phyloP scores from a whole-genome alignment of 2,329 filamentous ascomycete genomes.

The Aureobasidium sp. region DNA sequence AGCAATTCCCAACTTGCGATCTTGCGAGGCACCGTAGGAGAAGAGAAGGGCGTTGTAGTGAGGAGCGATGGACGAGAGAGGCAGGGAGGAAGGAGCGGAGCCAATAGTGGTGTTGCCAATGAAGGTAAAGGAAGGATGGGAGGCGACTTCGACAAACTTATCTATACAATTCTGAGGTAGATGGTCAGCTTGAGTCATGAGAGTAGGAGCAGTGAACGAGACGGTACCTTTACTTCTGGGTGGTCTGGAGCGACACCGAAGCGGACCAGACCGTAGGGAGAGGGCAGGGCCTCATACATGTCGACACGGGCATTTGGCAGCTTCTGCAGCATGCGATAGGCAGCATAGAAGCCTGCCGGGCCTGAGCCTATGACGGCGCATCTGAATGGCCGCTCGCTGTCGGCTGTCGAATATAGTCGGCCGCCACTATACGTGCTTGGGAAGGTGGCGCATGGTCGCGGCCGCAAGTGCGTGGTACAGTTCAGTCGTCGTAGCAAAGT shows the following conservation, averaged over 20 bases:
- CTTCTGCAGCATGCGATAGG: conserved; percentile 74
- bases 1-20: conserved; percentile 69
- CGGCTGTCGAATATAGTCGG: neutral
- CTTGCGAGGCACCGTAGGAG: conserved; percentile 83
- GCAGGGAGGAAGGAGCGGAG: conserved; percentile 44
- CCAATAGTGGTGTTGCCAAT: conserved; percentile 84
- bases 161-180: conserved; percentile 76
- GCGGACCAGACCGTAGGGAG: conserved; percentile 85
- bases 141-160: conserved; percentile 83
- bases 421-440: neutral
- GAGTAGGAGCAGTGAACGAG: neutral
- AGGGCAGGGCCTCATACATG: conserved; percentile 93
- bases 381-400: conserved; percentile 51
- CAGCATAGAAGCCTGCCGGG: conserved; percentile 91
- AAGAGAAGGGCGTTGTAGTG: conserved; percentile 92
- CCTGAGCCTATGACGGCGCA: conserved; percentile 89
- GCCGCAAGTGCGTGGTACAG: neutral
- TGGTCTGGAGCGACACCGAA: conserved; percentile 98
- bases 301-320: conserved; percentile 68
- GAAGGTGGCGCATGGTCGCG: neutral
- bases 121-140: conserved; percentile 77
- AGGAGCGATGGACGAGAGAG: conserved; percentile 60
- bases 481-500: neutral
- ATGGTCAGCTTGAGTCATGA: neutral
- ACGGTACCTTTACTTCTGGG: conserved; percentile 86